Evolutionary conservation across 495 filamentous ascomycete genomes (phyloP), one percentile per base, ranked within the genome.

Genomic region (Achaetomiella virescens): DNA sequence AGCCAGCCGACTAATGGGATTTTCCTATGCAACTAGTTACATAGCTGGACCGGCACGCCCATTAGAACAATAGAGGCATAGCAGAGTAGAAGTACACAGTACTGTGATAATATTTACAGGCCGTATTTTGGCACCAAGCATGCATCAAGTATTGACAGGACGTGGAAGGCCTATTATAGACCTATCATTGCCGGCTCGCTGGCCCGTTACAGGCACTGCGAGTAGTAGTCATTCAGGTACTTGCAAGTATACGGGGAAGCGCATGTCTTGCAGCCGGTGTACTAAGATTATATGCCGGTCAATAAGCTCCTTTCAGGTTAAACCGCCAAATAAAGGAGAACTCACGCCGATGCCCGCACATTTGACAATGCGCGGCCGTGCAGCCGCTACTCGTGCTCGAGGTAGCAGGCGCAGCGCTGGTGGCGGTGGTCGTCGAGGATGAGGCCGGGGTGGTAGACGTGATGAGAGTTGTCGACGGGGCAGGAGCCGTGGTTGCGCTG

Each of bases 201-300:
- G n/a, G n/a, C n/a, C n/a, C n/a, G n/a, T 47, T 47, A 65, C 24
- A 63, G 24, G 35, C 63, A 66, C 42, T 77, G 75, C 15, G 64
- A 70, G 51, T 78, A 78, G 41, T 65, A 78, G 4, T 67, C 63
- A 46, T 74, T 76, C 41, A 56, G 42, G 11, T 58, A 59, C 42
- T 57, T 61, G 64, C 75, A 78, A 21, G 66, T 65, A 1, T 68
- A 70, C 24, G 64, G 59, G 6, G 67, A 37, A 35, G 50, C 44
- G 48, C 78, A 81, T n/a, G 68, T 66, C 9, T 73, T 78, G 38
- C 71, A 57, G 12, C 78, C 78, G 3, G 67, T 72, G 63, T 67
- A 80, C 27, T 68, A 65, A 18, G 22, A 27, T 17, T 1, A 8
- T 20, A 5, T 35, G 10, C 17, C 22, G 12, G 8, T 25, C 4